phyloP scores from a whole-genome alignment of 2,329 filamentous ascomycete genomes.

The Lachnellula subtilissima region DNA sequence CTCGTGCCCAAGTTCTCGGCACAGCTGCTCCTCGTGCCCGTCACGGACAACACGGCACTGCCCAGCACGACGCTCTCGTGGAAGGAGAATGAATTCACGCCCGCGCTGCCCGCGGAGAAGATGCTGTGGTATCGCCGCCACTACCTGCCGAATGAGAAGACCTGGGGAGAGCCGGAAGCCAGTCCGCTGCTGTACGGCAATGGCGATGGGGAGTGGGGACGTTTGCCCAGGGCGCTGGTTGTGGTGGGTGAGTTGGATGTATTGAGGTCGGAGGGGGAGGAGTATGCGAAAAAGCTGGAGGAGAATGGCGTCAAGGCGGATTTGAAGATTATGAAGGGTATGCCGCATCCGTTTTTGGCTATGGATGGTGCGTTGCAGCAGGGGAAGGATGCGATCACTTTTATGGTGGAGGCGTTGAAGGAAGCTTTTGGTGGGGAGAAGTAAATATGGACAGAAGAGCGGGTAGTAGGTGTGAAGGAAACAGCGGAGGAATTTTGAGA shows the following conservation, averaged over 20 bases:
- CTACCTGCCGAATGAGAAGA: conserved; percentile 46
- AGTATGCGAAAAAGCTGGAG: conserved; percentile 45
- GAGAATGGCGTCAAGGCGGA: conserved; percentile 44
- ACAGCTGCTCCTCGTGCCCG: conserved; percentile 53
- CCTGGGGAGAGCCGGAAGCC: conserved; percentile 47
- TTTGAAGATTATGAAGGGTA: conserved; percentile 47
- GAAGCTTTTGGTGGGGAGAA: conserved; percentile 14
- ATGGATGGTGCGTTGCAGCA: conserved; percentile 52
- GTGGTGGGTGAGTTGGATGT: conserved; percentile 54
- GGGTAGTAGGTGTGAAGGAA: no score
- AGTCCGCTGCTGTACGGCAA: conserved; percentile 48
- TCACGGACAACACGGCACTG: conserved; percentile 52
- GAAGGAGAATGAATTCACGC: conserved; percentile 45
- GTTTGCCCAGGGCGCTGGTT: conserved; percentile 46
- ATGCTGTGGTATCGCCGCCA: conserved; percentile 58
- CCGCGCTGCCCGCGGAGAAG: conserved; percentile 49
- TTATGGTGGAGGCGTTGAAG: conserved; percentile 24
- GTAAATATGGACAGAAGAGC: background rate
- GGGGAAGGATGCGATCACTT: conserved; percentile 46
- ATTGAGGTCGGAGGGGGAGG: conserved; percentile 48
- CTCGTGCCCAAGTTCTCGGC: conserved; percentile 37
- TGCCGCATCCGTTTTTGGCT: conserved; percentile 54
- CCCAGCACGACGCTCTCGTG: conserved; percentile 42
- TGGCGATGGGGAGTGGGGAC: conserved; percentile 37
- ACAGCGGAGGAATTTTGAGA: no score